Conservation (phyloP, 805 yeast species). For the Yarrowia osloensis region DNA sequence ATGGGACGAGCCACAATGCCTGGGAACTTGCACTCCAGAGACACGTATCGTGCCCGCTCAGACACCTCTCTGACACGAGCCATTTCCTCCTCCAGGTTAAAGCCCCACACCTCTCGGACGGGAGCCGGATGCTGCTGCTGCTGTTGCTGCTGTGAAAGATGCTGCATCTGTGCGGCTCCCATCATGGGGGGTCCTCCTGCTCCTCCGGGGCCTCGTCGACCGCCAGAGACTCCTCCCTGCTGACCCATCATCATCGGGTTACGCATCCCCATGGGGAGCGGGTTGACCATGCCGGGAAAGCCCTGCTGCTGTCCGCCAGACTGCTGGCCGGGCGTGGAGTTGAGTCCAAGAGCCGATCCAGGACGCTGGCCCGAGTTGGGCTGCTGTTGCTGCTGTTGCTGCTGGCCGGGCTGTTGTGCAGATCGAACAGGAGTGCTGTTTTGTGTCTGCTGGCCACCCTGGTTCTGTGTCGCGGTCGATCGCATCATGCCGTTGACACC, state of each 20-base stretch:
- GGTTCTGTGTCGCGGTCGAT: constrained; percentile 16
- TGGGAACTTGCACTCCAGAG: constrained; percentile 88
- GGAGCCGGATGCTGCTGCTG: constrained; percentile 26
- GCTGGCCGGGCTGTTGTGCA: constrained; percentile 3
- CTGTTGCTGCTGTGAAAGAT: constrained; percentile 20
- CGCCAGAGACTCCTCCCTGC: constrained; percentile 17
- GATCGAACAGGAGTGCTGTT: constrained; percentile 26
- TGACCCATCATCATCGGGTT: constrained; percentile 29
- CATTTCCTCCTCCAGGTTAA: constrained; percentile 48
- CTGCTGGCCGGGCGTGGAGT: constrained; percentile 23
- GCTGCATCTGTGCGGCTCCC: constrained; percentile 27
- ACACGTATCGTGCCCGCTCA: constrained; percentile 44
- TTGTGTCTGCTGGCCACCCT: constrained; percentile 11
- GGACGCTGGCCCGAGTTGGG: constrained; percentile 7
- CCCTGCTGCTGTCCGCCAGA: constrained; percentile 19
- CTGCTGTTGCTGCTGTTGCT: constrained; percentile 5
- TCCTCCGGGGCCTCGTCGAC: constrained; percentile 25
- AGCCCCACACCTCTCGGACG: constrained; percentile 44
- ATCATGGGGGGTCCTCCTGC: constrained; percentile 20
- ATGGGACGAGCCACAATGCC: constrained; percentile 96
- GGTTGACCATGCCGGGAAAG: constrained; percentile 25
- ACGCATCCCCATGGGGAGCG: constrained; percentile 22
- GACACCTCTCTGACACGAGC: constrained; percentile 44
- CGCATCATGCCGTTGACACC: constrained; percentile 30
- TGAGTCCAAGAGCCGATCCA: constrained; percentile 4